Evolutionary conservation across 2,329 filamentous ascomycete genomes (phyloP).

Genomic region (Colletotrichum sp.): DNA sequence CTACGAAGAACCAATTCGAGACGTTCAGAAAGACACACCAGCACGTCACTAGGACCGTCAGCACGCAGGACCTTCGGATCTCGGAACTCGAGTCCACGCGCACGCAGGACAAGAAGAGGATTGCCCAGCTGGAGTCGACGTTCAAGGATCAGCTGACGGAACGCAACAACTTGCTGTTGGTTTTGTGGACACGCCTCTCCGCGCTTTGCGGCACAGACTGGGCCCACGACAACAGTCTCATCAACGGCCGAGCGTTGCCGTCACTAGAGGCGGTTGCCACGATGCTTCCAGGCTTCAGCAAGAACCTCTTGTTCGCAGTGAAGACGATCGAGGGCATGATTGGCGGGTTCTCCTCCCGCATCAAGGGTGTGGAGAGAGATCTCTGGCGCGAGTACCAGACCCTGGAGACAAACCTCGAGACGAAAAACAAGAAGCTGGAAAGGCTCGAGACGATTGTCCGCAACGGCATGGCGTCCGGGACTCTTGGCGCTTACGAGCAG

Average conservation of each 20-base stretch:
- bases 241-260: conserved; percentile 83
- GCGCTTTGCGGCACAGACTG: conserved; percentile 89
- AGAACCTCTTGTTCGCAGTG: conserved; percentile 85
- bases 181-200: conserved; percentile 89
- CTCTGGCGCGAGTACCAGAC: conserved; percentile 90
- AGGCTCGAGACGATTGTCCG: conserved; percentile 81
- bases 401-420: conserved; percentile 80
- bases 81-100: conserved; percentile 84
- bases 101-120: conserved; percentile 77
- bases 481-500: conserved; percentile 47
- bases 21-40: conserved; percentile 87
- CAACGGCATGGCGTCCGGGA: conserved; percentile 61
- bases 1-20: conserved; percentile 87
- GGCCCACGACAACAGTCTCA: conserved; percentile 86
- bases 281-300: conserved; percentile 86
- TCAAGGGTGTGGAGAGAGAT: conserved; percentile 86
- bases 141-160: conserved; percentile 89
- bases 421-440: conserved; percentile 84
- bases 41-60: conserved; percentile 84
- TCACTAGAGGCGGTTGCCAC: conserved; percentile 85
- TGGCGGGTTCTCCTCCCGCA: conserved; percentile 76
- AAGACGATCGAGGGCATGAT: conserved; percentile 87
- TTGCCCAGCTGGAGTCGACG: conserved; percentile 76
- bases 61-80: conserved; percentile 83
- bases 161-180: conserved; percentile 84